Evolutionary conservation across 139 green algal species (phyloP).

Genomic region (Gonium pectorale): DNA sequence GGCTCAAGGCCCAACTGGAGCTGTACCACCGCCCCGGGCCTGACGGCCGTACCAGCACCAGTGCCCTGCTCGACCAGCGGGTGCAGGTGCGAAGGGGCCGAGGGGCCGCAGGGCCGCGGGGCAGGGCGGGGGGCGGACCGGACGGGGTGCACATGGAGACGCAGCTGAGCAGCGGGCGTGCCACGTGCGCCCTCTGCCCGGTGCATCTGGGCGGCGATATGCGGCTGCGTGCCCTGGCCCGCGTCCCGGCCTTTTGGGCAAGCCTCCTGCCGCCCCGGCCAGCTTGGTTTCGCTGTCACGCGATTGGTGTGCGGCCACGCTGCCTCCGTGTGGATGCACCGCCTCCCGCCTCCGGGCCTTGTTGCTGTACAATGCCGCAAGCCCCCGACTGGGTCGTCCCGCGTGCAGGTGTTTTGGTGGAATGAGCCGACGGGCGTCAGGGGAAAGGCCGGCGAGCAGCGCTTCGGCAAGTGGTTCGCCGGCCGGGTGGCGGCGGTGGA

Average conservation of each 20-base stretch:
- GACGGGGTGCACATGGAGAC: too few relatives aligned
- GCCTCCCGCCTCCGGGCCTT: not conserved
- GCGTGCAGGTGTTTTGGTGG: conserved; percentile 31
- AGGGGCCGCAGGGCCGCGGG: not conserved
- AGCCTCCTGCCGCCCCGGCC: too few relatives aligned
- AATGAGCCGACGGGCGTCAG: not conserved
- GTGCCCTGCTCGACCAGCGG: not conserved
- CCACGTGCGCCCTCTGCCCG: too few relatives aligned
- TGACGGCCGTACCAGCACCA: not conserved
- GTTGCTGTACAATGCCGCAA: not conserved
- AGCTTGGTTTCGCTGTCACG: not conserved
- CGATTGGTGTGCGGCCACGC: too few relatives aligned
- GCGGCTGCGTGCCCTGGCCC: not conserved
- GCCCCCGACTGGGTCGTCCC: not conserved
- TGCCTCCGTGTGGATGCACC: not conserved
- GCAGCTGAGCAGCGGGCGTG: too few relatives aligned
- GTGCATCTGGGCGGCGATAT: not conserved
- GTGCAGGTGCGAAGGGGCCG: not conserved
- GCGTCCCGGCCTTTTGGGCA: not conserved
- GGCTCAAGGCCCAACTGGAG: not conserved
- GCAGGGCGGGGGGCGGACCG: too few relatives aligned
- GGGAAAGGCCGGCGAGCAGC: not conserved
- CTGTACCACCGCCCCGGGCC: not conserved
- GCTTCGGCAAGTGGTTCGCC: conserved; percentile 17
- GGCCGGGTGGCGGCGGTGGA: not conserved